Conservation (phyloP, 331 rosid species). For the Pyracantha coccinea region DNA sequence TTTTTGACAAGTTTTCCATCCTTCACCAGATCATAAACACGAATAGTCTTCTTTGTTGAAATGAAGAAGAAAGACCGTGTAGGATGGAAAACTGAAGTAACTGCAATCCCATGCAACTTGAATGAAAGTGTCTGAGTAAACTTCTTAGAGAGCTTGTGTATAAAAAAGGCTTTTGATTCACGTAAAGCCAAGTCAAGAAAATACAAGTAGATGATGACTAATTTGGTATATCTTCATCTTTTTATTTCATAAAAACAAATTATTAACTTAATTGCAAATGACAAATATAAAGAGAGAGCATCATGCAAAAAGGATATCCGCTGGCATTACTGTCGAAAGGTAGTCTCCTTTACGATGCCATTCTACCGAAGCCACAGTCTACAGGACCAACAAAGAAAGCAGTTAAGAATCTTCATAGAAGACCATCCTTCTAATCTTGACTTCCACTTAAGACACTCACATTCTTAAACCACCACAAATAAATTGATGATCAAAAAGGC, state of each 20-base stretch:
- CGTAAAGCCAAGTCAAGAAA: constrained; percentile 73
- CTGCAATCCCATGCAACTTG: constrained; percentile 79
- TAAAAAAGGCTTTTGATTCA: constrained; percentile 69
- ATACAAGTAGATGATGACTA: background rate
- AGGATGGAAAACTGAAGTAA: constrained; percentile 80
- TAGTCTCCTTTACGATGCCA: constrained; percentile 97
- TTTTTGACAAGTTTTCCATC: constrained; percentile 41
- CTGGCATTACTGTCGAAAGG: constrained; percentile 81
- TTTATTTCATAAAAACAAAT: background rate
- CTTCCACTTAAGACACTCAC: constrained; percentile 2
- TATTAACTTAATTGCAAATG: background rate
- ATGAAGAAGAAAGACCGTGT: constrained; percentile 65
- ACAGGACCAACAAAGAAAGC: constrained; percentile 26
- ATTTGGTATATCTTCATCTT: background rate
- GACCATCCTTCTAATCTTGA: background rate
- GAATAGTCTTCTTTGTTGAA: constrained; percentile 64
- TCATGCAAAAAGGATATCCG: constrained; percentile 71
- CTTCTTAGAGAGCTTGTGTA: constrained; percentile 83
- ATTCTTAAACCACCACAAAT: background rate
- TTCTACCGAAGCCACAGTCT: constrained; percentile 78
- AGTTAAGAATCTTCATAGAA: constrained; percentile 2
- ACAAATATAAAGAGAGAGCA: background rate
- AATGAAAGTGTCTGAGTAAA: constrained; percentile 64
- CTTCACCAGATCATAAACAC: constrained; percentile 72
- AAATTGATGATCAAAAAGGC: background rate